phyloP scores from a whole-genome alignment of 768 basidiomycete species.

The Cystofilobasidium macerans region DNA sequence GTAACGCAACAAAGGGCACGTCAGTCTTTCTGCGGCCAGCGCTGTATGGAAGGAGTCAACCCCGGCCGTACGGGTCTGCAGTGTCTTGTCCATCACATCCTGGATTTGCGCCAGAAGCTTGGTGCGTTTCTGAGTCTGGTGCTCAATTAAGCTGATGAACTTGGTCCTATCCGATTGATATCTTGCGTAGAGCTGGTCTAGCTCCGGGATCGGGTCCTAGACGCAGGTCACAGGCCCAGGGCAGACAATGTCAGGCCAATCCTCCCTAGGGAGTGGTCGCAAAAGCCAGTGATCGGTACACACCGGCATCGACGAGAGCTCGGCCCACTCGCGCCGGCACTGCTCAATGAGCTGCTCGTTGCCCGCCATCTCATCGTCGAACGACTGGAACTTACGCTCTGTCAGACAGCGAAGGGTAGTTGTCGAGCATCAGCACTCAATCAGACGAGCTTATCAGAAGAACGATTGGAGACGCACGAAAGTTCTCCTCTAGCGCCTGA shows the following conservation, averaged over 20 bases:
- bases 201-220: constrained; percentile 55
- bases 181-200: constrained; percentile 53
- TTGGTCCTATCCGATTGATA: constrained; percentile 51
- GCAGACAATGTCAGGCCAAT: background rate
- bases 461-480: constrained; percentile 54
- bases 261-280: background rate
- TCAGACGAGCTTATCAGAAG: too few relatives aligned
- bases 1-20: too few relatives aligned
- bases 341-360: constrained; percentile 7
- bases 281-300: background rate
- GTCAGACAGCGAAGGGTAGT: background rate
- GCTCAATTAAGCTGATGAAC: constrained; percentile 35
- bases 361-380: constrained; percentile 8
- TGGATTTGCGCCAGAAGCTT: constrained; percentile 67
- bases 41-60: too few relatives aligned
- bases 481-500: constrained; percentile 41
- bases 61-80: too few relatives aligned
- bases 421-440: too few relatives aligned
- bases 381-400: constrained; percentile 20
- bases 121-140: constrained; percentile 43
- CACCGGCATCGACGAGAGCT: background rate
- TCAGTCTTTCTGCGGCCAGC: too few relatives aligned
- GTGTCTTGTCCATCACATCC: constrained; percentile 42
- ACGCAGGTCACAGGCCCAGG: background rate
- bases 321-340: constrained; percentile 6